These are phyloP conservation scores for Herpetospermum pedunculosum DNA, from an alignment of 306 rosid species.

Conservation along the genomic window DNA sequence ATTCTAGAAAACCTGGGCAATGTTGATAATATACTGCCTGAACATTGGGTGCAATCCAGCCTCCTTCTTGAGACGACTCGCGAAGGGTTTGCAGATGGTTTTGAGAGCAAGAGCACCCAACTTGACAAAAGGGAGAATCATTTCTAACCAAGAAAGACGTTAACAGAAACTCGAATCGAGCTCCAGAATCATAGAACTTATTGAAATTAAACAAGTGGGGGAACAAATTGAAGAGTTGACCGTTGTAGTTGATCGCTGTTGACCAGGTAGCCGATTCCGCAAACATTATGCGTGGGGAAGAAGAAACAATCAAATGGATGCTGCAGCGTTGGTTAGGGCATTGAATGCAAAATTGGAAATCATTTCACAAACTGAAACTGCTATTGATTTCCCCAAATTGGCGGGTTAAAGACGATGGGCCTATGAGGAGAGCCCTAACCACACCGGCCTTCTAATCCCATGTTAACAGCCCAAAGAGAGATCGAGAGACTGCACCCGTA, in stretches of 20 bases:
- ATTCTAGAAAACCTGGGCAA: slow-evolving; percentile 28
- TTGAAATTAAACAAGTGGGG: not conserved
- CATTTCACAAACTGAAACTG: too few species aligned
- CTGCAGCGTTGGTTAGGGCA: too few species aligned
- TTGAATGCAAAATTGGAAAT: too few species aligned
- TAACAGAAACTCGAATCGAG: not conserved
- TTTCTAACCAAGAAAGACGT: not conserved
- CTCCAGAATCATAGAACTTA: not conserved
- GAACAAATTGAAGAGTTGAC: not conserved
- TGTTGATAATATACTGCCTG: slow-evolving; percentile 20
- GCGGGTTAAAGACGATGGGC: not conserved
- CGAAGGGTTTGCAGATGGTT: slow-evolving; percentile 33
- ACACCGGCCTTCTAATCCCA: not conserved
- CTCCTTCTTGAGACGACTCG: slow-evolving; percentile 32
- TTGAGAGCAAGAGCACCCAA: slow-evolving; percentile 30
- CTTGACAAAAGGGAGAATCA: slow-evolving; percentile 32
- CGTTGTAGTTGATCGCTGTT: not conserved
- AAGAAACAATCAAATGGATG: too few species aligned
- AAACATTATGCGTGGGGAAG: not conserved
- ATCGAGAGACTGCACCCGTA: too few species aligned
- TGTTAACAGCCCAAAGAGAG: not conserved
- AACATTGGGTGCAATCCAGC: slow-evolving; percentile 41
- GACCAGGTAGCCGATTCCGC: not conserved
- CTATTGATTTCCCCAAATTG: not conserved
- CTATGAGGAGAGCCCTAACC: not conserved